A percentile compares a stretch with the other conserved stretches of the same genome.
phyloP scores from a whole-genome alignment of 352 stramenopile species.

The Pythium grandisporangium region DNA sequence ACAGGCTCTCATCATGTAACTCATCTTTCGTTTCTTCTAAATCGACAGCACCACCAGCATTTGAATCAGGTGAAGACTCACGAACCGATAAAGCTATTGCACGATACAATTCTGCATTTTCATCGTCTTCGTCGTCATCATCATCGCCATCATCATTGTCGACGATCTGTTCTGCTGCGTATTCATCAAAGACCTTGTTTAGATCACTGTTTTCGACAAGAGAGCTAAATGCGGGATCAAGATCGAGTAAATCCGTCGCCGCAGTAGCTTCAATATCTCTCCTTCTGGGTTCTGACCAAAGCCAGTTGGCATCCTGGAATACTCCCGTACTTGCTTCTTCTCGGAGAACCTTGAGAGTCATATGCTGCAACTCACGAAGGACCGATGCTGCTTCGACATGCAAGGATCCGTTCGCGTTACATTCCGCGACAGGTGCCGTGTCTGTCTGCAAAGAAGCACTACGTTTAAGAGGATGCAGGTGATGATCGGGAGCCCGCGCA shows the following conservation, averaged over 20 bases:
- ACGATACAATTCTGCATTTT: conserved; percentile 19
- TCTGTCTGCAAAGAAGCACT: too few relatives aligned
- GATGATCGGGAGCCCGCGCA: too few relatives aligned
- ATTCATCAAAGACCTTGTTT: not conserved
- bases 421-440: not conserved
- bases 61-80: conserved; percentile 13
- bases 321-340: conserved; percentile 40
- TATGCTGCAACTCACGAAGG: conserved; percentile 34
- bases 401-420: too few relatives aligned
- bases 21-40: conserved; percentile 37
- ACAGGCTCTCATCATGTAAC: too few relatives aligned
- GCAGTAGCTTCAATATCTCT: too few relatives aligned
- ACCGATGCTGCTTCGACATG: conserved; percentile 27
- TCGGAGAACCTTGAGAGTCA: conserved; percentile 41
- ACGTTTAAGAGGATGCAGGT: too few relatives aligned
- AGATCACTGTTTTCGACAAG: too few relatives aligned
- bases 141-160: conserved; percentile 6
- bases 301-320: conserved; percentile 11
- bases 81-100: conserved; percentile 37
- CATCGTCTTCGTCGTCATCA: conserved; percentile 15
- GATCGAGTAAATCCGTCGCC: too few relatives aligned
- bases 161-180: not conserved
- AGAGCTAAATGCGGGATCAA: not conserved
- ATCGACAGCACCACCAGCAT: too few relatives aligned
- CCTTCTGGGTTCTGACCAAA: too few relatives aligned